Base-by-base conservation (phyloP, 78 protist species). In the Andalucia godoyi region DNA sequence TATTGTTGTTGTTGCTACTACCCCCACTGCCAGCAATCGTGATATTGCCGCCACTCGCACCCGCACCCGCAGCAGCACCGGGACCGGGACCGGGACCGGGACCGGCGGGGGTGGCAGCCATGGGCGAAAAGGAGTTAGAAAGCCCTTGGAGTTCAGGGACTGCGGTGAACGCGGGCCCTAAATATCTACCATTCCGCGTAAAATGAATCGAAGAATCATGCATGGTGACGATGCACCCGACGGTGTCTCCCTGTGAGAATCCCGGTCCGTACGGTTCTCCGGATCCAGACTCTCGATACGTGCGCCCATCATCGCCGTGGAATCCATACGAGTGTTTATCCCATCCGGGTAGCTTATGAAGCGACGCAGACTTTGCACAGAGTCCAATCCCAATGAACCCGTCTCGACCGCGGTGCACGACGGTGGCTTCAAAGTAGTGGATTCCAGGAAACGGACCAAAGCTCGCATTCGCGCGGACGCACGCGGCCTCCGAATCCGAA, bases 301-400 rank as follows among this genome's bases (percentile, higher is more conserved):
- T 39, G 66, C 66, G 33, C 15, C 89, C 89, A 46, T 83, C 89
- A 42, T 83, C 88, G 42, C 81, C 83, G 43, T 83, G 89, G 69
- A 73, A 83, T 54, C 89, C 89, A 54, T 61, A 76, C 39, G 79
- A 68, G 30, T 72, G 30, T 27, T 51, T 55, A 41, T 83, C 89
- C 89, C 89, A 83, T 18, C 89, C 89, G 15, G 89, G 89, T 29
- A 83, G 36, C 15, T 72, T 54, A 18, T 75, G 46, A 18, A 63
- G 30, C 8, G 41, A 10, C 67, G 68, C 77, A 0, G 23, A 1
- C 4, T 23, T 4, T 15, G 77, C 18, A 36, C 73, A 67, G 33
- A 83, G 72, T 34, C 89, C 89, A 29, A 83, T 43, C 9, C 89
- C 89, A 36, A 83, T 77, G 51, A 61, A 83, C 15, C 89, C 89